phyloP scores from a whole-genome alignment of 1,284 basidiomycete species.

The Tilletia caries region DNA sequence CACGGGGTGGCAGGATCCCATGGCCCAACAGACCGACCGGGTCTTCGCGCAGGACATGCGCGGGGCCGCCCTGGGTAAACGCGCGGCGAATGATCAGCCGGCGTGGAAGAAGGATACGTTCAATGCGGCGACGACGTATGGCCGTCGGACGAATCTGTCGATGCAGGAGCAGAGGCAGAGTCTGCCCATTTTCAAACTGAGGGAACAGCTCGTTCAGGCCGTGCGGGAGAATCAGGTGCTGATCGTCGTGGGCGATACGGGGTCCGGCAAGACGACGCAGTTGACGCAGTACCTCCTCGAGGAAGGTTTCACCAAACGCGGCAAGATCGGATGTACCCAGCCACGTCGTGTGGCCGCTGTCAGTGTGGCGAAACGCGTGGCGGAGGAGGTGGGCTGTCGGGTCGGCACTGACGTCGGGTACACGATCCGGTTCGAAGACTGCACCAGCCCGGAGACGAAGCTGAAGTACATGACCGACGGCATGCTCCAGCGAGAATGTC shows the following conservation, averaged over 20 bases:
- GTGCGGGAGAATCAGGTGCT: slow-evolving; percentile 92
- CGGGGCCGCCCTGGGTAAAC: slow-evolving; percentile 75
- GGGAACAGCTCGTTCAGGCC: slow-evolving; percentile 86
- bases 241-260: slow-evolving; percentile 88
- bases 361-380: slow-evolving; percentile 97
- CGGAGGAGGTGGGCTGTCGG: slow-evolving; percentile 94
- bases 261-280: slow-evolving; percentile 82
- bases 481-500: slow-evolving; percentile 93
- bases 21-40: slow-evolving; percentile 81
- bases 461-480: slow-evolving; percentile 99
- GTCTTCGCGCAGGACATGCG: slow-evolving; percentile 91
- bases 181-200: slow-evolving; percentile 91
- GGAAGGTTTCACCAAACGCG: slow-evolving; percentile 77
- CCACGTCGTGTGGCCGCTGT: slow-evolving; percentile 97
- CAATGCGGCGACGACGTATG: slow-evolving; percentile 95
- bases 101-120: slow-evolving; percentile 90
- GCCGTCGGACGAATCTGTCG: slow-evolving; percentile 81
- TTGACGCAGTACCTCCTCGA: slow-evolving; percentile 92
- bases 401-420: slow-evolving; percentile 97
- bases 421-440: slow-evolving; percentile 98
- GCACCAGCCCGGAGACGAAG: slow-evolving; percentile 91
- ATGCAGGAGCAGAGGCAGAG: slow-evolving; percentile 90
- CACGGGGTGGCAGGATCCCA: slow-evolving; percentile 95
- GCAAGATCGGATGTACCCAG: slow-evolving; percentile 93
- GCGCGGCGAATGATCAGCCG: slow-evolving; percentile 70